Evolutionary conservation across 1,139 yeast species (phyloP).

Genomic region (Scheffersomyces parashehatae): DNA sequence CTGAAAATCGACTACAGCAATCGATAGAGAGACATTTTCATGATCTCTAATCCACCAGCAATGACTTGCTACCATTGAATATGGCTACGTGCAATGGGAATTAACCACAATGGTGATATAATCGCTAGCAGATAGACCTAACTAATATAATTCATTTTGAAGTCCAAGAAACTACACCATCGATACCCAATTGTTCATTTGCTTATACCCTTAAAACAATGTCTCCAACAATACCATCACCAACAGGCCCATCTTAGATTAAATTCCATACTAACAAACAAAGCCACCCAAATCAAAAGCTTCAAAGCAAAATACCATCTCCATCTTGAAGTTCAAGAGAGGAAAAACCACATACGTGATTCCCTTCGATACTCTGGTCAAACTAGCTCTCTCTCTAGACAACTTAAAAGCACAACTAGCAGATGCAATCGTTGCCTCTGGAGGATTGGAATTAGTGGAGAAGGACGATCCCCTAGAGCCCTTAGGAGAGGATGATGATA

Average conservation of each 20-base stretch:
- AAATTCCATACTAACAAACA: slow-evolving; percentile 7
- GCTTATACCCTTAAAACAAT: no score
- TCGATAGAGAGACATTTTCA: no score
- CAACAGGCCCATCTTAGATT: slow-evolving; percentile 14
- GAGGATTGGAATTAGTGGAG: slow-evolving; percentile 40
- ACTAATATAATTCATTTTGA: no score
- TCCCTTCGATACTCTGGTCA: slow-evolving; percentile 27
- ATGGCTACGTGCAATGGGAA: no score
- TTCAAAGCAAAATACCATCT: slow-evolving; percentile 8
- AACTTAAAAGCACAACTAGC: slow-evolving; percentile 34
- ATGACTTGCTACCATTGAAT: no score
- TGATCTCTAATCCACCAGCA: no score
- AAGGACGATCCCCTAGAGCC: slow-evolving; percentile 10
- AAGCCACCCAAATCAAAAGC: slow-evolving; percentile 14
- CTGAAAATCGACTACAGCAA: no score
- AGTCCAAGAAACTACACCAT: no score
- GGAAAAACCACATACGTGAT: slow-evolving; percentile 45
- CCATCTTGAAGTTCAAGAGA: slow-evolving; percentile 47
- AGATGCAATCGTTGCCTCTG: slow-evolving; percentile 44
- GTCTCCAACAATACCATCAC: no score
- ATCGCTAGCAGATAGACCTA: no score
- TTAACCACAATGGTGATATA: no score
- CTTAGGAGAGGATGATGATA: slow-evolving; percentile 11
- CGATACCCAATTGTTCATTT: no score
- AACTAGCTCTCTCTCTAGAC: slow-evolving; percentile 18